Percentiles rank a stretch among this genome's conserved stretches.
phyloP scores from a whole-genome alignment of 1,139 yeast species.

The Nakaseomyces delphensis region DNA sequence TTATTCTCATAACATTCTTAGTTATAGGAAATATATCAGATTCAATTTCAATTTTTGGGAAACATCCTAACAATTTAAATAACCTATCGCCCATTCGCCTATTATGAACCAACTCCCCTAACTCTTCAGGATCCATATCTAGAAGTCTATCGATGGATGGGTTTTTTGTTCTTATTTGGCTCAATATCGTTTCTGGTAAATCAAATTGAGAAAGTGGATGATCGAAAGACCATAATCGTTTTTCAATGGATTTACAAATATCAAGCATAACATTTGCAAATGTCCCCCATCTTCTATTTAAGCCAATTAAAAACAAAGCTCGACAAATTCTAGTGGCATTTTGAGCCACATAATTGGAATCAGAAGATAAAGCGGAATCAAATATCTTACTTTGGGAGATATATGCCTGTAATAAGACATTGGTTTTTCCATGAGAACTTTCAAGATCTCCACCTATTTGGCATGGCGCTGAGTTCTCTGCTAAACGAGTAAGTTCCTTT shows the following conservation, averaged over 20 bases:
- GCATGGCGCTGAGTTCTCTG: slow-evolving; percentile 60
- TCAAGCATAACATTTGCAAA: slow-evolving; percentile 66
- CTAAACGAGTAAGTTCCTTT: slow-evolving; percentile 55
- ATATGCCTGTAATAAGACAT: slow-evolving; percentile 76
- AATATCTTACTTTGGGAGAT: slow-evolving; percentile 65
- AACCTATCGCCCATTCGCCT: slow-evolving; percentile 59
- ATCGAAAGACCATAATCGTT: slow-evolving; percentile 78
- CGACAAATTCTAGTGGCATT: slow-evolving; percentile 89
- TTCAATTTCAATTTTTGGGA: slow-evolving; percentile 65
- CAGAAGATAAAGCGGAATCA: slow-evolving; percentile 79
- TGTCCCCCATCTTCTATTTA: slow-evolving; percentile 83
- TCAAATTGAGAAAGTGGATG: slow-evolving; percentile 89
- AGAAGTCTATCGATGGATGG: slow-evolving; percentile 65
- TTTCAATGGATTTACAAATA: slow-evolving; percentile 79
- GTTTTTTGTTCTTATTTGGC: slow-evolving; percentile 53
- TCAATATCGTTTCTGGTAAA: slow-evolving; percentile 56
- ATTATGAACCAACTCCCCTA: slow-evolving; percentile 88
- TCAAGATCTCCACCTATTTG: slow-evolving; percentile 75
- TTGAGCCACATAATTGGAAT: slow-evolving; percentile 89
- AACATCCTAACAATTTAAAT: slow-evolving; percentile 52
- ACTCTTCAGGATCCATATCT: slow-evolving; percentile 64
- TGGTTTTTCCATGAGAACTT: slow-evolving; percentile 78
- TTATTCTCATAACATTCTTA: slow-evolving; percentile 73
- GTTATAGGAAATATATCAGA: slow-evolving; percentile 91
- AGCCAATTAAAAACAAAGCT: slow-evolving; percentile 77